phyloP scores from a whole-genome alignment of 2,329 filamentous ascomycete species.

The Aspergillus fijiensis region DNA sequence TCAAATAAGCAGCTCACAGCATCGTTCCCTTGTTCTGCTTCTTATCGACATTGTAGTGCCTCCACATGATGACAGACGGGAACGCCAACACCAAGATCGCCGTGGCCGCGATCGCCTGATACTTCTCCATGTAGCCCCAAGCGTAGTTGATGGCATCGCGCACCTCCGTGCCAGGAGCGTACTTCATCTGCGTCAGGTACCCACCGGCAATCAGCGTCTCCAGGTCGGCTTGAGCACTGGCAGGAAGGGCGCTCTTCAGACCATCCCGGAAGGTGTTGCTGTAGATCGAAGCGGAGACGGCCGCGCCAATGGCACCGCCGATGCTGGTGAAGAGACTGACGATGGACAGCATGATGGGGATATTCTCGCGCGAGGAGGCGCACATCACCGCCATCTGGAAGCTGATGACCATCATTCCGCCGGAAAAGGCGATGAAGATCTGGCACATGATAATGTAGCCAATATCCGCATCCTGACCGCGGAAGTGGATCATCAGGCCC shows the following conservation, averaged over 20 bases:
- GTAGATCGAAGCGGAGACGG: slow-evolving; percentile 52
- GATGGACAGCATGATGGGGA: slow-evolving; percentile 47
- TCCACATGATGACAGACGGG: slow-evolving; percentile 29
- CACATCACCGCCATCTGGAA: slow-evolving; percentile 61
- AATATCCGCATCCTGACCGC: slow-evolving; percentile 49
- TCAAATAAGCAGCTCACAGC: not conserved
- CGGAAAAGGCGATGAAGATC: slow-evolving; percentile 56
- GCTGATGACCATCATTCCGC: slow-evolving; percentile 55
- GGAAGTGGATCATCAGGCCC: slow-evolving; percentile 58
- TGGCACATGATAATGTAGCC: slow-evolving; percentile 57
- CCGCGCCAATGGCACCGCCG: slow-evolving; percentile 37
- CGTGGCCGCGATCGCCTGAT: slow-evolving; percentile 28
- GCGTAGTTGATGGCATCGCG: slow-evolving; percentile 33
- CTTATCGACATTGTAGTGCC: slow-evolving; percentile 28
- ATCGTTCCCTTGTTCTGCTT: slow-evolving; percentile 31
- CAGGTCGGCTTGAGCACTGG: slow-evolving; percentile 19
- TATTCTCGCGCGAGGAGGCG: slow-evolving; percentile 54
- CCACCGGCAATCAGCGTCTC: slow-evolving; percentile 27
- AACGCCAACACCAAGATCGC: slow-evolving; percentile 26
- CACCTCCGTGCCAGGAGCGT: slow-evolving; percentile 26
- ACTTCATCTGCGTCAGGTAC: slow-evolving; percentile 28
- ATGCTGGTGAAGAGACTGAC: slow-evolving; percentile 37
- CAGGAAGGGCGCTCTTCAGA: slow-evolving; percentile 33
- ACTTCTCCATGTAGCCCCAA: slow-evolving; percentile 32
- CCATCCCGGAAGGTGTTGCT: slow-evolving; percentile 55